Percentiles rank a stretch among this genome's conserved stretches.
Evolutionary conservation across 2,329 filamentous ascomycete genomes (phyloP).

Genomic region (Colletotrichum sp.): DNA sequence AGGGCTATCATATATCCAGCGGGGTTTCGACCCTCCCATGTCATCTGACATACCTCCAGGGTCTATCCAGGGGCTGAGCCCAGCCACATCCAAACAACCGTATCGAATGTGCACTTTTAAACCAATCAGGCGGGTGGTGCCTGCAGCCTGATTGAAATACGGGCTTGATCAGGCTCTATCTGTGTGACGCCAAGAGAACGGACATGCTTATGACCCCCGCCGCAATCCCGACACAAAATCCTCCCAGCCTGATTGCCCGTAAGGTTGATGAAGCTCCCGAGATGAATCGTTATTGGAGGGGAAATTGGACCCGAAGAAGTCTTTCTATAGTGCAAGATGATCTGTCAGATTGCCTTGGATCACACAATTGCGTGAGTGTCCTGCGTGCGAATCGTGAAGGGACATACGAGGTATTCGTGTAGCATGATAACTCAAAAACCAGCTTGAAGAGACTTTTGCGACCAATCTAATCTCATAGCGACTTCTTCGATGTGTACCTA

Average conservation of each 20-base stretch:
- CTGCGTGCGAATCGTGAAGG: background rate
- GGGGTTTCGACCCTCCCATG: background rate
- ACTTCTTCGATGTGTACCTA: background rate
- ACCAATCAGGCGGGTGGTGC: rapidly evolving
- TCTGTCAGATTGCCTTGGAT: background rate
- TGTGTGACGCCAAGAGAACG: background rate
- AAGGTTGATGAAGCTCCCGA: background rate
- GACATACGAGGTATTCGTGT: background rate
- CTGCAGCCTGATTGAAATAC: background rate
- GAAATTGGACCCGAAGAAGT: rapidly evolving
- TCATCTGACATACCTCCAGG: background rate
- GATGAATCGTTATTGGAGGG: background rate
- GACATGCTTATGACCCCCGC: background rate
- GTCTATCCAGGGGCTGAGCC: background rate
- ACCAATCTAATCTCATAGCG: background rate
- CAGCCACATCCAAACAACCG: background rate
- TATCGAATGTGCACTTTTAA: background rate
- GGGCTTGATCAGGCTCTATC: background rate
- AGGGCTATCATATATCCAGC: background rate
- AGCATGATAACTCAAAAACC: background rate
- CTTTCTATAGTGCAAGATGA: background rate
- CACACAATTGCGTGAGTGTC: background rate
- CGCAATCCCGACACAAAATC: background rate
- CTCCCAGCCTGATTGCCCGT: background rate
- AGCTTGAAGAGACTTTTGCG: rapidly evolving